phyloP scores from a whole-genome alignment of 441 rosid species.

The Rhodomyrtus psidioides region DNA sequence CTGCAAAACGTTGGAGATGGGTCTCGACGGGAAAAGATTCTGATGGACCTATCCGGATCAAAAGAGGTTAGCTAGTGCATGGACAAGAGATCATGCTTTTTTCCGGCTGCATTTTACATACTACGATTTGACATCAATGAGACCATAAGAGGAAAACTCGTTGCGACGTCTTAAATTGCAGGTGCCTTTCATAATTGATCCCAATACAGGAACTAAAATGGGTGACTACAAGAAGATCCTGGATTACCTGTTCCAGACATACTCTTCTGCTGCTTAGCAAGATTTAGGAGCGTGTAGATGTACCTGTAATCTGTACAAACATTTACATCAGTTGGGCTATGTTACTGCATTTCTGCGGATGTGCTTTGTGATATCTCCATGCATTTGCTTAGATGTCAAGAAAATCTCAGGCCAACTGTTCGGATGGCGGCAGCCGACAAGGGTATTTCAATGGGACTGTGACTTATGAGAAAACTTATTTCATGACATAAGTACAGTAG shows the following conservation, averaged over 20 bases:
- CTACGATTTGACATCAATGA: neutral
- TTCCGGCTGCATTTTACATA: neutral
- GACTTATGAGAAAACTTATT: neutral
- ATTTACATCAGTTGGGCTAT: neutral
- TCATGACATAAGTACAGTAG: too few relatives aligned
- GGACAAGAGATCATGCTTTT: neutral
- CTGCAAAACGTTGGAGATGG: constrained; percentile 74
- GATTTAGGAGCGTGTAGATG: neutral
- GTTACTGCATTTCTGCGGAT: neutral
- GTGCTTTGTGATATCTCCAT: neutral
- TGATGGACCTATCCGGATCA: constrained; percentile 50
- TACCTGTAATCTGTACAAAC: neutral
- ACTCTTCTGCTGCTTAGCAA: constrained; percentile 15
- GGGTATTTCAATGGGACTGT: neutral
- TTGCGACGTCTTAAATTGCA: constrained; percentile 13
- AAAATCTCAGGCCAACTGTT: neutral
- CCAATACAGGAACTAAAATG: constrained; percentile 53
- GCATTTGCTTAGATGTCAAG: neutral
- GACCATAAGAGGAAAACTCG: neutral
- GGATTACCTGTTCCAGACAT: constrained; percentile 57
- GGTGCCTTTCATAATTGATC: constrained; percentile 78
- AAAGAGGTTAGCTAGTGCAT: constrained; percentile 36
- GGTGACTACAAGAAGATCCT: constrained; percentile 58
- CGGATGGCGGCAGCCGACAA: neutral
- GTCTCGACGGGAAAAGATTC: constrained; percentile 33